Percentiles rank a stretch among this genome's conserved stretches.
Conservation (phyloP, 2,329 filamentous ascomycete species). For the Drechslerella dactyloides region DNA sequence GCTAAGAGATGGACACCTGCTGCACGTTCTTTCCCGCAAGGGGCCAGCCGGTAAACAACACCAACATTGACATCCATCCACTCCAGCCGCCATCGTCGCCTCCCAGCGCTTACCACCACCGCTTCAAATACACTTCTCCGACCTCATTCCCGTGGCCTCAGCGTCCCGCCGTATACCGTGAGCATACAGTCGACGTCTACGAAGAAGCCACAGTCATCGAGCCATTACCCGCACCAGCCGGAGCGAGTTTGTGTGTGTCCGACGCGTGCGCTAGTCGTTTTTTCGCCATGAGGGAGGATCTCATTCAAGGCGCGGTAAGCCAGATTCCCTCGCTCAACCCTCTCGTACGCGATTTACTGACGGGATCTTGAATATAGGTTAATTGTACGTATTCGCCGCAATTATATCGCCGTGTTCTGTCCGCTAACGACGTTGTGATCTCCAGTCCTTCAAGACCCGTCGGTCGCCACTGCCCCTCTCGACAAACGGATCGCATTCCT, state of each 20-base stretch:
- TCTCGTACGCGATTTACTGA: constrained; percentile 7
- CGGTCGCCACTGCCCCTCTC: constrained; percentile 83
- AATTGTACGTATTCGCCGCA: constrained; percentile 22
- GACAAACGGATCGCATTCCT: constrained; percentile 93
- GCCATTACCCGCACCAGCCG: constrained; percentile 2
- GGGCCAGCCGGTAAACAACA: constrained; percentile 48
- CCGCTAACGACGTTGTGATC: constrained; percentile 29
- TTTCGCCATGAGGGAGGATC: constrained; percentile 48
- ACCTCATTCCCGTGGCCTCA: constrained; percentile 12
- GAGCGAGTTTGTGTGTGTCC: constrained; percentile 11
- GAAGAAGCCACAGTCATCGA: not conserved
- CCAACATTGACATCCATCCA: constrained; percentile 22
- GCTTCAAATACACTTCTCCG: constrained; percentile 13
- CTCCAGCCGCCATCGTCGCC: constrained; percentile 26
- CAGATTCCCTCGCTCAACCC: not conserved
- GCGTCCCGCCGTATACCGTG: constrained; percentile 2
- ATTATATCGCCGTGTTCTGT: not conserved
- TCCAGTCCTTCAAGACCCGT: constrained; percentile 89
- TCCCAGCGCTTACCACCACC: constrained; percentile 7
- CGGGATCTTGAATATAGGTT: constrained; percentile 18
- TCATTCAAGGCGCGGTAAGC: constrained; percentile 49
- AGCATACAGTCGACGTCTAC: constrained; percentile 17
- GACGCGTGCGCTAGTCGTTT: constrained; percentile 27
- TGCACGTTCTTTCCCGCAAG: constrained; percentile 49
- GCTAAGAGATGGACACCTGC: constrained; percentile 34